Base-by-base conservation (phyloP, 176 grass and related monocot genomes). In the Leersia perrieri region DNA sequence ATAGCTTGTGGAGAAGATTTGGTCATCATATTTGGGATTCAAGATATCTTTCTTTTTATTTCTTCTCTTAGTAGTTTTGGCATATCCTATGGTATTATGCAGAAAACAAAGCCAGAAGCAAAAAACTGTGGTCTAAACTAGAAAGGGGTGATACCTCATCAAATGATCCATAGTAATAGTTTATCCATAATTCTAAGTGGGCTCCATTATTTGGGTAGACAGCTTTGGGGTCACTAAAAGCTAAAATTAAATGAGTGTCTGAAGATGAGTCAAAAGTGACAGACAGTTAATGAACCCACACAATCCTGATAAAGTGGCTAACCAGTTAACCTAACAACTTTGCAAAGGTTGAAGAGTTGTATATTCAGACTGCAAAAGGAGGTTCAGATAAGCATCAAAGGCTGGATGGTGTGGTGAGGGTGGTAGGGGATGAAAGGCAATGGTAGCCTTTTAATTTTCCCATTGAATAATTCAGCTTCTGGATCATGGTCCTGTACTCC, bases 351-450 rank as follows among this genome's bases (percentile, higher is more conserved):
- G 41, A 35, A 36, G 27, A 41, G 39, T 78, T 70, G 44, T 77
- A 73, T 72, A 40, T 79, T 83, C 63, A 77, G 65, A 77, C 61
- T 81, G n/a, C 12, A 27, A 14, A 82, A 82, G 36, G 32, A 63
- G 61, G 45, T 72, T 62, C 68, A 74, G 80, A 79, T 83, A 58
- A 68, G 77, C 39, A 77, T 67, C 77, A 70, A 65, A 66, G 82
- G 65, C 63, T 40, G 65, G 38, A 49, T 25, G 22, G 39, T 58
- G 22, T n/a, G 22, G 49, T 57, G n/a, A 58, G 47, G 45, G 26
- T 29, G 35, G 81, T 68, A 75, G 55, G 65, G 41, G 60, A 75
- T 66, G 80, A 53, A 76, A 77, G 25, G 70, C 80, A 55, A 62
- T n/a, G 22, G 14, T 68, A 33, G 69, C 15, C n/a, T 76, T 76